phyloP scores from a whole-genome alignment of 345 rosid species.

The Fremontodendron californicum region DNA sequence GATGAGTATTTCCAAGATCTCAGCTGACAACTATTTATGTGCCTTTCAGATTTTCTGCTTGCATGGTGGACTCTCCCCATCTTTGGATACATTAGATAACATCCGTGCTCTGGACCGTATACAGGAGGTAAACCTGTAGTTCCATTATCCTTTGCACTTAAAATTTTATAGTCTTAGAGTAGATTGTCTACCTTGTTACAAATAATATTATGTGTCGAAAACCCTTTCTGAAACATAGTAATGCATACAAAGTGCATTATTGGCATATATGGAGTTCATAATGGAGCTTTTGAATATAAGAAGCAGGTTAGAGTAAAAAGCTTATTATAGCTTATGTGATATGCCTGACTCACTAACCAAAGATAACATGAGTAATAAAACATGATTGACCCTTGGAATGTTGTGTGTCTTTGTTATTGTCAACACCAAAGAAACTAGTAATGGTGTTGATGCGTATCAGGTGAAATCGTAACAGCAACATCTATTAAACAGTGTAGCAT shows the following conservation, averaged over 20 bases:
- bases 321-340: neutral
- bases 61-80: slow-evolving; percentile 87
- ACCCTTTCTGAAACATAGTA: neutral
- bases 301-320: neutral
- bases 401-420: neutral
- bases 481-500: neutral
- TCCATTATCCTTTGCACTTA: neutral
- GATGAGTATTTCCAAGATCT: neutral
- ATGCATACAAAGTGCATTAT: neutral
- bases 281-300: neutral
- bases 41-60: slow-evolving; percentile 55
- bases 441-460: neutral
- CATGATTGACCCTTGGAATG: neutral
- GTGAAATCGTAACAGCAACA: neutral
- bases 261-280: neutral
- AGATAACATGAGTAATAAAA: neutral
- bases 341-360: neutral
- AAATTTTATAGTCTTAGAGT: neutral
- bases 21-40: slow-evolving; percentile 6
- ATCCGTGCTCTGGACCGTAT: slow-evolving; percentile 78
- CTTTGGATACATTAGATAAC: slow-evolving; percentile 76
- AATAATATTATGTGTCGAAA: neutral
- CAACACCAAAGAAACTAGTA: neutral
- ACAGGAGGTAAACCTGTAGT: slow-evolving; percentile 53
- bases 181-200: neutral